phyloP scores from a whole-genome alignment of 345 rosid species.

The Gossypium turneri region DNA sequence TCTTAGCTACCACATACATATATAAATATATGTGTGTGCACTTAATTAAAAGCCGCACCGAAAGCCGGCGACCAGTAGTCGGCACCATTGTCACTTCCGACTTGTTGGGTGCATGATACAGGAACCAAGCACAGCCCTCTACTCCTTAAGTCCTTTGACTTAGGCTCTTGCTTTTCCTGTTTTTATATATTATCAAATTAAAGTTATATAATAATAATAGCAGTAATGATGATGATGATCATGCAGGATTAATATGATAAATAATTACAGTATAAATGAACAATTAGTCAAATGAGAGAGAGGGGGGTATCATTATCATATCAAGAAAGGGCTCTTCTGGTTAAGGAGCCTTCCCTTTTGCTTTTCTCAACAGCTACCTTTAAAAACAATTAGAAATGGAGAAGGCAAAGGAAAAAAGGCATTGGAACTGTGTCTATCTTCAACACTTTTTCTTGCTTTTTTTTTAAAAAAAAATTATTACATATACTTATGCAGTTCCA shows the following conservation, averaged over 20 bases:
- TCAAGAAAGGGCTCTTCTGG: slow-evolving; percentile 18
- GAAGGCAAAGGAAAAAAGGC: not conserved
- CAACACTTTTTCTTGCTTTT: slow-evolving; percentile 1
- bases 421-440: slow-evolving; percentile 4
- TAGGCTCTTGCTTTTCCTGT: slow-evolving; percentile 31
- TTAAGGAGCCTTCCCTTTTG: slow-evolving; percentile 29
- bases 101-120: slow-evolving; percentile 57
- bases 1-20: not conserved
- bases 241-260: slow-evolving; percentile 7
- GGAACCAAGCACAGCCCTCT: slow-evolving; percentile 88
- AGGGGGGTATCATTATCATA: not conserved
- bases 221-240: slow-evolving; percentile 6
- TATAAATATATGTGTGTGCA: not conserved
- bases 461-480: not conserved
- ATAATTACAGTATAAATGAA: not conserved
- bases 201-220: not conserved
- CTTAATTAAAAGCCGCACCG: slow-evolving; percentile 34
- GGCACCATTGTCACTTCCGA: slow-evolving; percentile 61
- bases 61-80: slow-evolving; percentile 78
- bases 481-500: slow-evolving; percentile 8
- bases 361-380: slow-evolving; percentile 33
- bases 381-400: slow-evolving; percentile 1
- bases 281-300: slow-evolving; percentile 26
- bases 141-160: slow-evolving; percentile 54
- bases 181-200: slow-evolving; percentile 6